Evolutionary conservation across 2,329 filamentous ascomycete genomes (phyloP).

Genomic region (Juglanconis sp.): DNA sequence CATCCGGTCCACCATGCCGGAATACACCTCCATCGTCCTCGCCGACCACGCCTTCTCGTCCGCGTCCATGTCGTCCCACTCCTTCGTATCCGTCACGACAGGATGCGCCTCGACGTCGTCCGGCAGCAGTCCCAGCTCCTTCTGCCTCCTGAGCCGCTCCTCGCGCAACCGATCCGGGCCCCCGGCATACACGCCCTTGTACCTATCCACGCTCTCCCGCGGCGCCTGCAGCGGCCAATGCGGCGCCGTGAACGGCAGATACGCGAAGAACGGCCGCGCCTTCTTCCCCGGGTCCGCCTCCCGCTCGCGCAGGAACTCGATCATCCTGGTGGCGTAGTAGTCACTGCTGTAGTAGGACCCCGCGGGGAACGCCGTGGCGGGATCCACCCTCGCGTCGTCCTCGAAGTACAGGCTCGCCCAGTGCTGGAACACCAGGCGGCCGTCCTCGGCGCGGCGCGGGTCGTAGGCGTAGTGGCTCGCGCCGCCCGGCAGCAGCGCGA

Average conservation of each 20-base stretch:
- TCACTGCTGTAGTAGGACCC: slow-evolving; percentile 51
- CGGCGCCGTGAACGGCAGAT: slow-evolving; percentile 59
- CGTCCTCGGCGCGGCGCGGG: slow-evolving; percentile 31
- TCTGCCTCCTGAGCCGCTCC: slow-evolving; percentile 51
- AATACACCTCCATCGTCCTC: slow-evolving; percentile 58
- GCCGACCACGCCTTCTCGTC: slow-evolving; percentile 42
- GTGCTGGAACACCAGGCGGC: too few relatives aligned
- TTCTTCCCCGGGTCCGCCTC: slow-evolving; percentile 25
- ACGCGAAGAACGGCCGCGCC: slow-evolving; percentile 53
- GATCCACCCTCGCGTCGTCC: slow-evolving; percentile 34
- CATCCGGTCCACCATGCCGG: slow-evolving; percentile 62
- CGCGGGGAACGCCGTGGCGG: slow-evolving; percentile 37
- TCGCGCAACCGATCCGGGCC: slow-evolving; percentile 55
- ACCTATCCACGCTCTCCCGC: slow-evolving; percentile 51
- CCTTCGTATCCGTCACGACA: slow-evolving; percentile 45
- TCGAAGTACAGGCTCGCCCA: slow-evolving; percentile 29
- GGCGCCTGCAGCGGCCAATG: slow-evolving; percentile 64
- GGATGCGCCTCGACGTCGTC: slow-evolving; percentile 49
- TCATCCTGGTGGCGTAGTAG: slow-evolving; percentile 49
- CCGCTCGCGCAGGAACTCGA: slow-evolving; percentile 48
- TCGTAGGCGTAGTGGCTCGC: slow-evolving; percentile 54
- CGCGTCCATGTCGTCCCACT: slow-evolving; percentile 44
- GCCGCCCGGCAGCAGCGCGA: slow-evolving; percentile 59
- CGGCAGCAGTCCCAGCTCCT: slow-evolving; percentile 53
- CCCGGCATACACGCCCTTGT: slow-evolving; percentile 57